Percentiles rank a stretch among this genome's conserved stretches.
Evolutionary conservation across 2,329 filamentous ascomycete species (phyloP).

Genomic region (Pseudocercospora fijiensis): DNA sequence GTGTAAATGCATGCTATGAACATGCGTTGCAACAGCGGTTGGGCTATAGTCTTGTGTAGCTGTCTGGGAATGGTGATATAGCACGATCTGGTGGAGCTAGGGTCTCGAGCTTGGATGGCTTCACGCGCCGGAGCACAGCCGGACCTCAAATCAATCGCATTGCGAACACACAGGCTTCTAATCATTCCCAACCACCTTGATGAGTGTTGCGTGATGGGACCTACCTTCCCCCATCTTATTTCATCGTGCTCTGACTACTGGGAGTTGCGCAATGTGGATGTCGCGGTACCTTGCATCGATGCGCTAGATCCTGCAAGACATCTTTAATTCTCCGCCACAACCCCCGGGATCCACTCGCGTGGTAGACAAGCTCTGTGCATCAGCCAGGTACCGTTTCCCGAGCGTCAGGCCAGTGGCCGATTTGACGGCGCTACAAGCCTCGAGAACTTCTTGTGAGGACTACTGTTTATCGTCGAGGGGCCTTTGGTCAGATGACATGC

Average conservation of each 20-base stretch:
- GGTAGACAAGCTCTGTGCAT: constrained; percentile 17
- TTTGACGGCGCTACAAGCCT: not conserved
- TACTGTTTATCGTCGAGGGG: too few relatives aligned
- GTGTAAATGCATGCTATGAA: not conserved
- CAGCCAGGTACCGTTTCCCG: constrained; percentile 17
- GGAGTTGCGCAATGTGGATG: not conserved
- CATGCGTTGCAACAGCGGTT: not conserved
- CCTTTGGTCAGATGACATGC: not conserved
- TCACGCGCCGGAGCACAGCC: not conserved
- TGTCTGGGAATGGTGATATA: not conserved
- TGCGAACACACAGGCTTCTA: not conserved
- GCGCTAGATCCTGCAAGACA: constrained; percentile 18
- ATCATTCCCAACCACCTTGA: not conserved
- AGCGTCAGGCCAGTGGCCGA: not conserved
- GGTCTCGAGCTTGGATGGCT: not conserved
- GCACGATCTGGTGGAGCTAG: not conserved
- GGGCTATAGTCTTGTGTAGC: not conserved
- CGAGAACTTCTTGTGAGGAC: not conserved
- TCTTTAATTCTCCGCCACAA: constrained; percentile 9
- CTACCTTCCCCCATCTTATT: not conserved
- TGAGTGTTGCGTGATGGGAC: not conserved
- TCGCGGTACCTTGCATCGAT: constrained; percentile 15
- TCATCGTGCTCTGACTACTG: not conserved
- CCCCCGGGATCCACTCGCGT: constrained; percentile 14
- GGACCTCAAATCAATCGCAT: not conserved